Evolutionary conservation across 73 alveolate species (phyloP).

Genomic region (Stentor roeselii): DNA sequence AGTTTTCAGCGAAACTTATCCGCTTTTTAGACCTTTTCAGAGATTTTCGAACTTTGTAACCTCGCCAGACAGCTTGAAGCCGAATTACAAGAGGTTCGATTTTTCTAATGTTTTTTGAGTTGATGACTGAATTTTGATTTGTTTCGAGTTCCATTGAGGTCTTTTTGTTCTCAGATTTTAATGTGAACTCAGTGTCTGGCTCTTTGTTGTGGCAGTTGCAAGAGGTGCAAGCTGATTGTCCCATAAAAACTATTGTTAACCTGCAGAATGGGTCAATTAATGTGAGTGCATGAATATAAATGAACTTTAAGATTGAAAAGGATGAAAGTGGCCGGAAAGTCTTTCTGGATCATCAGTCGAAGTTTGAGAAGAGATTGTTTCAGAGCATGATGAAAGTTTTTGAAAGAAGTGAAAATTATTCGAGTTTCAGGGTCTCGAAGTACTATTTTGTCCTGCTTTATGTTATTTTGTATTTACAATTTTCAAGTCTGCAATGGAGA

Average conservation of each 20-base stretch:
- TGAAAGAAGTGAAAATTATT: not conserved
- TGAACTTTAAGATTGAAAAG: no score
- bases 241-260: no score
- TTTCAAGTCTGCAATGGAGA: not conserved
- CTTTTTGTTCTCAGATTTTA: not conserved
- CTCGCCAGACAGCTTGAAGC: slow-evolving; percentile 30
- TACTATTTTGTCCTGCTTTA: not conserved
- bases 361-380: not conserved
- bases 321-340: no score
- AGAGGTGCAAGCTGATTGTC: not conserved
- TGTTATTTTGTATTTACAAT: not conserved
- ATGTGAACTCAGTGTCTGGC: not conserved
- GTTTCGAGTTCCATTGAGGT: not conserved
- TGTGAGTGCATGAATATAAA: no score
- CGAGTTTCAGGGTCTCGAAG: not conserved
- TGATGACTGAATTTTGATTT: not conserved
- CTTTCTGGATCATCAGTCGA: no score
- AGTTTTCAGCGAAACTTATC: slow-evolving; percentile 27
- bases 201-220: not conserved
- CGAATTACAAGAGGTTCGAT: not conserved
- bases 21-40: not conserved
- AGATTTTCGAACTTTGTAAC: not conserved
- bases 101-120: not conserved
- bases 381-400: not conserved
- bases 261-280: no score